A percentile compares a stretch with the other conserved stretches of the same genome.
phyloP scores from a whole-genome alignment of 1,284 basidiomycete genomes.

The Leucoagaricus sp. region DNA sequence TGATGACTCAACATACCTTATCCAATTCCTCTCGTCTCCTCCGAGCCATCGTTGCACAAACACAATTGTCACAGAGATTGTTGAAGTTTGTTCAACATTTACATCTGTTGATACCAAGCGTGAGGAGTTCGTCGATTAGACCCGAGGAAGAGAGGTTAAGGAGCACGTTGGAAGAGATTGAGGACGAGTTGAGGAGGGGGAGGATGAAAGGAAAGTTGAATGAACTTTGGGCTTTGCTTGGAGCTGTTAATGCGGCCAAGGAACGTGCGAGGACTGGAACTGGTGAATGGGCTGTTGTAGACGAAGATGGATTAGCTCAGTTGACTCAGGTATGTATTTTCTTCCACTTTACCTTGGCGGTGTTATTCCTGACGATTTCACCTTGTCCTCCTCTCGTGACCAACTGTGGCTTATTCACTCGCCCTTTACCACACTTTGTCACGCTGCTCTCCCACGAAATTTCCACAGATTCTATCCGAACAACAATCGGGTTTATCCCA shows the following conservation, averaged over 20 bases:
- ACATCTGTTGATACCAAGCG: conserved; percentile 77
- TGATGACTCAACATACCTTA: conserved; percentile 68
- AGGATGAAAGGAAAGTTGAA: conserved; percentile 75
- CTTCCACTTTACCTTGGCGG: not conserved
- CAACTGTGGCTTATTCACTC: too few relatives aligned
- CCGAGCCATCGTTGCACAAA: conserved; percentile 67
- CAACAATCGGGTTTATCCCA: conserved; percentile 83
- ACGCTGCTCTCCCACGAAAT: not conserved
- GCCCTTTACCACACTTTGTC: not conserved
- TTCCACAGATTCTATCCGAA: conserved; percentile 70
- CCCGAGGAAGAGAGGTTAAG: conserved; percentile 81
- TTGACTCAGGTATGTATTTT: conserved; percentile 64
- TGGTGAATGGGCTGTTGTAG: conserved; percentile 81
- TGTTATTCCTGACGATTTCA: not conserved
- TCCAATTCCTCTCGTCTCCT: conserved; percentile 72
- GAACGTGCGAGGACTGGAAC: conserved; percentile 52
- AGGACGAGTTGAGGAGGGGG: conserved; percentile 71
- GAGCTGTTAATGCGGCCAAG: conserved; percentile 69
- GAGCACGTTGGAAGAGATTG: conserved; percentile 70
- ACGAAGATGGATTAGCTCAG: conserved; percentile 79
- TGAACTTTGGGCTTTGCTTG: conserved; percentile 85
- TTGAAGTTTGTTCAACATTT: conserved; percentile 75
- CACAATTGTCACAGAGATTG: conserved; percentile 75
- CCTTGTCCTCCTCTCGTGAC: not conserved
- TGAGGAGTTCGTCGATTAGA: conserved; percentile 78